Conservation (phyloP, 495 filamentous ascomycete genomes). For the Pyrenopolyporus hunteri region DNA sequence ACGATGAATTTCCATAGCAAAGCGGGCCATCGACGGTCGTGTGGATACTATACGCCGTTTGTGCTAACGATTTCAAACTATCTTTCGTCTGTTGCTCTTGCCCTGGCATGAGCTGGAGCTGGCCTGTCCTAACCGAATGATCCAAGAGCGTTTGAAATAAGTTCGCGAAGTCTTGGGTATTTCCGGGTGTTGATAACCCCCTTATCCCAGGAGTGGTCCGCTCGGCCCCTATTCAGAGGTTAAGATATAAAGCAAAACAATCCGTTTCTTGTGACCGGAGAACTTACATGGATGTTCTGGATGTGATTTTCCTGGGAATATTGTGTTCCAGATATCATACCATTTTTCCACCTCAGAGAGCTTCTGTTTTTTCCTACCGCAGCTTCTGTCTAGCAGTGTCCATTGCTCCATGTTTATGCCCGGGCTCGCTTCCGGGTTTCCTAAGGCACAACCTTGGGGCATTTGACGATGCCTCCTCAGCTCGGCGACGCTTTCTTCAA, state of each 20-base stretch:
- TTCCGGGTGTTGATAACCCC: background rate
- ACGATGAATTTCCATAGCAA: conserved; percentile 15
- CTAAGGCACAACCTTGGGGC: conserved; percentile 6
- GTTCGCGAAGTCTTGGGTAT: background rate
- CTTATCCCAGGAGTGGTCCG: conserved; percentile 5
- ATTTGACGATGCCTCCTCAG: conserved; percentile 11
- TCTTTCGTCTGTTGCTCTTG: conserved; percentile 1
- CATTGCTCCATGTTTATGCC: conserved; percentile 17
- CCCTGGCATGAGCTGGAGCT: conserved; percentile 4
- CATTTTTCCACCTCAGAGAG: conserved; percentile 16
- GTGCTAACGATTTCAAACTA: conserved; percentile 4
- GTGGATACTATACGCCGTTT: background rate
- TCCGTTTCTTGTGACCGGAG: background rate
- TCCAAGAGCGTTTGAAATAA: background rate
- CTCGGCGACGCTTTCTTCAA: conserved; percentile 11
- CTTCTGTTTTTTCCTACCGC: conserved; percentile 16
- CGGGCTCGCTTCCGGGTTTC: background rate
- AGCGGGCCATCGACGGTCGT: background rate
- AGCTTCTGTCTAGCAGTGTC: conserved; percentile 12
- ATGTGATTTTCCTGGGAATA: background rate
- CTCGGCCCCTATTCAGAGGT: conserved; percentile 6
- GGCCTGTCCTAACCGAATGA: background rate
- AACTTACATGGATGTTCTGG: conserved; percentile 18
- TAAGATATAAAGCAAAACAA: background rate
- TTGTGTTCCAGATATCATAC: conserved; percentile 17